Conservation (phyloP, 2,329 filamentous ascomycete species). For the Helotiales sp. region DNA sequence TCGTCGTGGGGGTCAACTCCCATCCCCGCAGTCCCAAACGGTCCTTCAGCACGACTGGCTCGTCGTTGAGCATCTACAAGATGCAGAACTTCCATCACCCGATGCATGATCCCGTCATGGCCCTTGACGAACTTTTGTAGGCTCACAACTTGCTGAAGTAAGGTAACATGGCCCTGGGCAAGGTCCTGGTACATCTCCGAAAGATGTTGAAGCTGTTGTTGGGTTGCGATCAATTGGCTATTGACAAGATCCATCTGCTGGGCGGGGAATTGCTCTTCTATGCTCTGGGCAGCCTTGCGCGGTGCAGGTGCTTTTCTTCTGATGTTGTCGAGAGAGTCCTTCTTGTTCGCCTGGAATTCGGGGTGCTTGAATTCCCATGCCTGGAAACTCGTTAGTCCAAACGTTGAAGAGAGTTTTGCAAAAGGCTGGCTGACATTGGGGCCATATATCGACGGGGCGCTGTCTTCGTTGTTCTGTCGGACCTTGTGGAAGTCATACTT, state of each 20-base stretch:
- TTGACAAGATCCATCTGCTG: conserved; percentile 91
- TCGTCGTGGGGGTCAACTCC: too few relatives aligned
- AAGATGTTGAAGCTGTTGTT: conserved; percentile 87
- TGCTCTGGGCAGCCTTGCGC: conserved; percentile 68
- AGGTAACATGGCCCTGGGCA: conserved; percentile 63
- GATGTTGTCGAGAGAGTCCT: conserved; percentile 96
- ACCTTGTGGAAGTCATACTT: conserved; percentile 99
- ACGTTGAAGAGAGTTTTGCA: not conserved
- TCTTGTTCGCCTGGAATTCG: conserved; percentile 93
- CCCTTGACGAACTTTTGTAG: conserved; percentile 68
- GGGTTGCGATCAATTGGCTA: conserved; percentile 85
- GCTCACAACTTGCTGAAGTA: conserved; percentile 65
- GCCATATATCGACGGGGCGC: conserved; percentile 79
- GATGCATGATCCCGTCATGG: conserved; percentile 73
- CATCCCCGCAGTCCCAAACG: conserved; percentile 49
- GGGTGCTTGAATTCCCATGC: conserved; percentile 98
- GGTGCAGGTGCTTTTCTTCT: conserved; percentile 92
- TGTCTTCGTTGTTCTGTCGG: conserved; percentile 86
- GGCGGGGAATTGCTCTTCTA: conserved; percentile 75
- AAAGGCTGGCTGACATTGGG: conserved; percentile 63
- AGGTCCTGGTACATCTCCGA: conserved; percentile 86
- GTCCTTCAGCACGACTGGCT: conserved; percentile 57
- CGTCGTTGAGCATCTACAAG: conserved; percentile 67
- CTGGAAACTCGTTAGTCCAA: conserved; percentile 49
- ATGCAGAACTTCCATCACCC: conserved; percentile 71